Evolutionary conservation across 2,329 filamentous ascomycete genomes (phyloP), one percentile per base, ranked within the genome.

Genomic region (Graphilbum fragrans): DNA sequence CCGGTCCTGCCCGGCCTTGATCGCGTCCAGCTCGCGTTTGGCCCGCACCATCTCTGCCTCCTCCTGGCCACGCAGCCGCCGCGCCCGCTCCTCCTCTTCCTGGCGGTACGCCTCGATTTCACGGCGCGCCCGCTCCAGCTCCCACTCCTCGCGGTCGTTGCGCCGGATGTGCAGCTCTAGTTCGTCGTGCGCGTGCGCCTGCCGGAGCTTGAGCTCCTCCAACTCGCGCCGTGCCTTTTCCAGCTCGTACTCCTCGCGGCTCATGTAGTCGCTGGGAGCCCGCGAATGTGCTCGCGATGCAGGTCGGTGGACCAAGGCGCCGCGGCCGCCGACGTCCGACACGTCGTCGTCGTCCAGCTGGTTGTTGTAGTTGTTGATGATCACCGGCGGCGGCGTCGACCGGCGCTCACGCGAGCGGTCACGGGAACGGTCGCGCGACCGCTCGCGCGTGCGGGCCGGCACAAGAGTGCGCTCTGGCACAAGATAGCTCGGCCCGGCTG

Each of bases 311-410:
- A 53, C 33, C 38, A 42, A 19, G 23, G 21, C 35, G 12, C 42
- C 44, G 14, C 31, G 38, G 39, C 40, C 41, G 19, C 12, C 53
- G n/a, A 57, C 56, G 22, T 62, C 50, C 8, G 50, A 57, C 3
- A 62, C 61, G 16, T 63, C 61, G 29, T 69, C 67, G 5, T 63
- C 69, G 18, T 53, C n/a, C 7, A 18, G 46, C 43, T 61, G 55
- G 16, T 53, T 58, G 39, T 64, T 68, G 43, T 62, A 62, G 54
- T 75, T 77, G 52, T 75, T 73, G 53, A 77, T 76, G 40, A 77
- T 67, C 37, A 77, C 63, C 1, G 72, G 70, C 47, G 63, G 63
- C 19, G 65, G 64, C 45, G 56, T 61, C 11, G 62, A 61, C 17
- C 63, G 63, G 27, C 67, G 65, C 25, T 27, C 25, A 8, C 29